Evolutionary conservation across 129 eudicot genomes (phyloP).

Genomic region (Escallonia rubra): DNA sequence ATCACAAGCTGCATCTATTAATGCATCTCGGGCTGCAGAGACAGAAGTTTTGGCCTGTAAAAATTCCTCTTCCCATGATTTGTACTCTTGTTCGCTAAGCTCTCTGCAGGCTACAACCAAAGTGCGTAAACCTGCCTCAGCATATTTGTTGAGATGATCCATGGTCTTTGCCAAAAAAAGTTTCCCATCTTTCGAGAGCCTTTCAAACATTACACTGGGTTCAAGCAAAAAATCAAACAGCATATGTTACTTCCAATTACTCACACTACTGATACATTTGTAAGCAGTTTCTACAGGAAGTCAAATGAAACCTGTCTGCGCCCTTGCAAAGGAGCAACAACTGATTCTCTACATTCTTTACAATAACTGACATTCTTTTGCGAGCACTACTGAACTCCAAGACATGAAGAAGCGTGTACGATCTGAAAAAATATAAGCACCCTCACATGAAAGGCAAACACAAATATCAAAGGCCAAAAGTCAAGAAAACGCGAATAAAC

Average conservation of each 20-base stretch:
- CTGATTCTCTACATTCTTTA: constrained; percentile 65
- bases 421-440: constrained; percentile 35
- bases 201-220: constrained; percentile 86
- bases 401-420: constrained; percentile 81
- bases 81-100: constrained; percentile 68
- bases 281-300: background rate
- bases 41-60: constrained; percentile 58
- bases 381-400: constrained; percentile 97
- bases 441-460: background rate
- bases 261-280: background rate
- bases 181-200: constrained; percentile 54
- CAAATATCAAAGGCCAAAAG: background rate
- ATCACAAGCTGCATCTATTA: constrained; percentile 76
- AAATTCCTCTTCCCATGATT: constrained; percentile 73
- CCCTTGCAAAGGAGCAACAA: constrained; percentile 87
- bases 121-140: constrained; percentile 95
- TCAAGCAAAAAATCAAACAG: constrained; percentile 7
- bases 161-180: constrained; percentile 52
- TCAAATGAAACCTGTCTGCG: constrained; percentile 88
- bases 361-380: constrained; percentile 92
- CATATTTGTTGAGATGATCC: constrained; percentile 69
- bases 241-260: background rate
- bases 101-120: constrained; percentile 74
- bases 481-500: background rate
- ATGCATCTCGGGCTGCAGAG: constrained; percentile 63